phyloP scores from a whole-genome alignment of 257 asterid genomes.

The Asclepias syriaca region DNA sequence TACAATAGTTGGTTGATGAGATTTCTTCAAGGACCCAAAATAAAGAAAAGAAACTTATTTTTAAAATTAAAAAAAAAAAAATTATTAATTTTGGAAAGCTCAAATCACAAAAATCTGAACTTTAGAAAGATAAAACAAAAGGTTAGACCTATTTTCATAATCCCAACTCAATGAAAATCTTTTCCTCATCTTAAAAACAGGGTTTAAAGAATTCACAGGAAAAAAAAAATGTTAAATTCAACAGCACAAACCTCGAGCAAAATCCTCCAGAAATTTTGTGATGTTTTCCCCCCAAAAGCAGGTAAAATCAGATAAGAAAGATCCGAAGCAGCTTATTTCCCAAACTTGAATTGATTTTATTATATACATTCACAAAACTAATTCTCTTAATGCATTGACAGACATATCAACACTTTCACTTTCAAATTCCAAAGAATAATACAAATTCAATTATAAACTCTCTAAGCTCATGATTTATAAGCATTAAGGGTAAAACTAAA shows the following conservation, averaged over 20 bases:
- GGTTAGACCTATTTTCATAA: not conserved
- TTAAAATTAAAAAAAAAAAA: not conserved
- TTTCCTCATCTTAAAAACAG: not conserved
- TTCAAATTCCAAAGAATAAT: not conserved
- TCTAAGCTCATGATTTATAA: conserved; percentile 3
- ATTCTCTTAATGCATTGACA: not conserved
- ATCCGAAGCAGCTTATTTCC: not conserved
- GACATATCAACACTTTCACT: conserved; percentile 2
- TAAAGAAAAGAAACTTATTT: not conserved
- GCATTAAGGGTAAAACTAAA: not conserved
- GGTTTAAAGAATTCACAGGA: not conserved
- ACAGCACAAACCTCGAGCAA: not conserved
- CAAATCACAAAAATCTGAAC: not conserved
- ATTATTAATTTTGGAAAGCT: not conserved
- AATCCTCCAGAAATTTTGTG: not conserved
- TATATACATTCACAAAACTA: not conserved
- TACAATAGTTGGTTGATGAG: not conserved
- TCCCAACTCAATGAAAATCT: not conserved
- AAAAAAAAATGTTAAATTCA: not conserved
- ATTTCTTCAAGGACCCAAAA: not conserved
- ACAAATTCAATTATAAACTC: conserved; percentile 5
- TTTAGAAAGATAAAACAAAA: not conserved
- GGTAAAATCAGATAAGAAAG: not conserved
- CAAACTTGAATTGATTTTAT: not conserved
- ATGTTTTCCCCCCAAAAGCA: not conserved